Conservation (phyloP, 208 protist species). For the Leishmania mexicana region DNA sequence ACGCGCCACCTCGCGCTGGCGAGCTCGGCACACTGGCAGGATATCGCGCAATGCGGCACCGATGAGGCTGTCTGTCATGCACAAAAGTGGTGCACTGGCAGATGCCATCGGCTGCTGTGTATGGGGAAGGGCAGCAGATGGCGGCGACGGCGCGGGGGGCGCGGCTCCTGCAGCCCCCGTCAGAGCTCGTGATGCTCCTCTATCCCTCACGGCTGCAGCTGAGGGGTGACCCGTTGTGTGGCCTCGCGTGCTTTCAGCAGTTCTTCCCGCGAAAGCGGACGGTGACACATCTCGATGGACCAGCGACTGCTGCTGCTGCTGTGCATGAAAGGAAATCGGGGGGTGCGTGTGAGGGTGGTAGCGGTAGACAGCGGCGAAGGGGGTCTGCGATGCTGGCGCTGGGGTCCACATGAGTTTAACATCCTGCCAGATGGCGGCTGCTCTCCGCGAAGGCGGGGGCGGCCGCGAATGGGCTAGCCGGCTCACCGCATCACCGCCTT, state of each 20-base stretch:
- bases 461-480: neutral
- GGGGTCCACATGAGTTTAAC: conserved; percentile 31
- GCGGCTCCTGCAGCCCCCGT: neutral
- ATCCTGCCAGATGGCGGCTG: conserved; percentile 15
- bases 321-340: neutral
- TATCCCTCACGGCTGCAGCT: neutral
- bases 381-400: neutral
- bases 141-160: conserved; percentile 7
- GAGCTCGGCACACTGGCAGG: conserved; percentile 21
- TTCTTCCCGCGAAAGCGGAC: neutral
- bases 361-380: conserved; percentile 23
- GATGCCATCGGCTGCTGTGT: neutral
- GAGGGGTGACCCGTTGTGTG: neutral
- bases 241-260: neutral
- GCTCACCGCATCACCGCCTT: too few species aligned
- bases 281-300: neutral
- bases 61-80: conserved; percentile 30
- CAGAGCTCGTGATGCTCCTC: neutral
- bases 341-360: conserved; percentile 4
- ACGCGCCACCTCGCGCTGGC: conserved; percentile 31
- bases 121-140: neutral
- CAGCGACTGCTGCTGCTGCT: neutral
- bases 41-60: conserved; percentile 28
- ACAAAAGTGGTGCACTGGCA: conserved; percentile 4
- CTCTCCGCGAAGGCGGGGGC: neutral